These are phyloP conservation scores for Hymenoscyphus albidus DNA, from an alignment of 2,329 filamentous ascomycete genomes.

Conservation along the genomic window DNA sequence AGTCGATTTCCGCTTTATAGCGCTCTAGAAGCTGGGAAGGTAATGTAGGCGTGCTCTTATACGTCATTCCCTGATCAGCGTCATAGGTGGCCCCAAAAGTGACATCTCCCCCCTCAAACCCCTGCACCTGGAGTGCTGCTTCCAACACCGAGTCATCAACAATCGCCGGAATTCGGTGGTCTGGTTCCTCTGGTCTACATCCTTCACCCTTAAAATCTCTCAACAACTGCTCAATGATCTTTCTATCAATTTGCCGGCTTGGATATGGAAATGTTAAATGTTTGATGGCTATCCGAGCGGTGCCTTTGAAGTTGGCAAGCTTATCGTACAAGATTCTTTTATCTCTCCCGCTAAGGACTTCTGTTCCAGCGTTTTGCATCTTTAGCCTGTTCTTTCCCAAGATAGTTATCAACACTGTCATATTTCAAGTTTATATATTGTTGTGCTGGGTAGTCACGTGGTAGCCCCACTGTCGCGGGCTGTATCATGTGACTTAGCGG, in stretches of 20 bases:
- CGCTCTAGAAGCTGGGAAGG: not conserved
- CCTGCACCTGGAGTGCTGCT: not conserved
- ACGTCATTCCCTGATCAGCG: not conserved
- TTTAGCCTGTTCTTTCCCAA: not conserved
- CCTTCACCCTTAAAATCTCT: slow-evolving; percentile 17
- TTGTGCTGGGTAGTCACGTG: too few relatives aligned
- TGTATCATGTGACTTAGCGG: too few relatives aligned
- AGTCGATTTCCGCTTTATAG: not conserved
- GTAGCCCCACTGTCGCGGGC: too few relatives aligned
- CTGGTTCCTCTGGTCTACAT: slow-evolving; percentile 14
- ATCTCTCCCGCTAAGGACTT: not conserved
- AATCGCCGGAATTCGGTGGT: not conserved
- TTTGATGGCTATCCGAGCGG: slow-evolving; percentile 3
- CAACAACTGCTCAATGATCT: slow-evolving; percentile 15
- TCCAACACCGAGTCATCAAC: not conserved
- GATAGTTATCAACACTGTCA: not conserved
- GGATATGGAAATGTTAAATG: slow-evolving; percentile 19
- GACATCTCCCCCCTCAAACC: not conserved
- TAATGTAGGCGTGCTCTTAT: not conserved
- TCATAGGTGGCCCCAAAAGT: not conserved
- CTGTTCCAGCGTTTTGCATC: not conserved
- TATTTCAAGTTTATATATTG: not conserved
- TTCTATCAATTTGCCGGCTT: slow-evolving; percentile 13
- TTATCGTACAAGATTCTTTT: slow-evolving; percentile 7
- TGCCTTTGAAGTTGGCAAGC: slow-evolving; percentile 3